A percentile compares a stretch with the other conserved stretches of the same genome.
phyloP scores from a whole-genome alignment of 1,284 basidiomycete species.

The Clitocybe nebularis region DNA sequence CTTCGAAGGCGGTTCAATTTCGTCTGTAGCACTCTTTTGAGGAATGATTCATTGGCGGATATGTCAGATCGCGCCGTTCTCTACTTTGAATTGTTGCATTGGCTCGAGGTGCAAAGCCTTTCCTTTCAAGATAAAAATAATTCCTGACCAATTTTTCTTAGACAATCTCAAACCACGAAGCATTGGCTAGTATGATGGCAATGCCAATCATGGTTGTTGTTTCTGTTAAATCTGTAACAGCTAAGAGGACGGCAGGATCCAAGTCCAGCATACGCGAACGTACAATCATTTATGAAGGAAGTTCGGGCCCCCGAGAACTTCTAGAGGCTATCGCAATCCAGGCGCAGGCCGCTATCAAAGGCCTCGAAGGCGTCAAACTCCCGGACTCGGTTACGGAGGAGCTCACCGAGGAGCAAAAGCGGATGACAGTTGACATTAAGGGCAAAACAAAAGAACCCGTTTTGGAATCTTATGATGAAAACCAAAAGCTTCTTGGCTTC shows the following conservation, averaged over 20 bases:
- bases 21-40: conserved; percentile 76
- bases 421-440: conserved; percentile 63
- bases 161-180: conserved; percentile 89
- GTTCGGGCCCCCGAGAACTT: conserved; percentile 82
- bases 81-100: conserved; percentile 87
- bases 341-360: conserved; percentile 82
- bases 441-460: conserved; percentile 58
- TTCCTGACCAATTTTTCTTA: conserved; percentile 24
- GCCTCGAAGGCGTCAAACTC: conserved; percentile 63
- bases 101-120: conserved; percentile 69
- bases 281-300: conserved; percentile 83
- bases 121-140: background rate
- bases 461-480: conserved; percentile 54
- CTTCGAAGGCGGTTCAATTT: conserved; percentile 85
- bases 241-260: conserved; percentile 43
- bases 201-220: conserved; percentile 89
- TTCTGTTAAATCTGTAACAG: conserved; percentile 58
- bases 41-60: conserved; percentile 88
- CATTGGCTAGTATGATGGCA: conserved; percentile 89
- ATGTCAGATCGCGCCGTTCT: conserved; percentile 85
- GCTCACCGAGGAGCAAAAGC: conserved; percentile 81
- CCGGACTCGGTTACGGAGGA: conserved; percentile 49
- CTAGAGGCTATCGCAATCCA: conserved; percentile 88
- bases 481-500: conserved; percentile 59
- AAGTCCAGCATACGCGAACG: conserved; percentile 63